phyloP scores from a whole-genome alignment of 2,329 filamentous ascomycete species.

The Diaporthe sp. region DNA sequence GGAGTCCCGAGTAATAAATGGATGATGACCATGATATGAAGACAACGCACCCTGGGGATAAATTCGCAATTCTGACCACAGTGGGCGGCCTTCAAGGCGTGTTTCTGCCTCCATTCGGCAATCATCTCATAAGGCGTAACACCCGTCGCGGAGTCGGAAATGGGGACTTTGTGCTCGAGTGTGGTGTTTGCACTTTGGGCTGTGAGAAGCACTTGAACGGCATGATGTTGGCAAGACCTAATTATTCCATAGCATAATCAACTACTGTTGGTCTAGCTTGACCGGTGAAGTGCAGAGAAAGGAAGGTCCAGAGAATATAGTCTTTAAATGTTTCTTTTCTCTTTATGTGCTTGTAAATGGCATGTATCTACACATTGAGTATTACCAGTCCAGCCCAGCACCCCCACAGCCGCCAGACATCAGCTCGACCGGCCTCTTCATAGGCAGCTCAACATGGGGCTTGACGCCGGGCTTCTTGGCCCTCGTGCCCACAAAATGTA shows the following conservation, averaged over 20 bases:
- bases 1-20: not conserved
- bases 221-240: not conserved
- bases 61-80: not conserved
- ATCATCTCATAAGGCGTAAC: not conserved
- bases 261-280: not conserved
- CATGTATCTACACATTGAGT: not conserved
- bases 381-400: conserved; percentile 62
- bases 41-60: not conserved
- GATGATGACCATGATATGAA: not conserved
- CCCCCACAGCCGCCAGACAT: conserved; percentile 60
- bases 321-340: not conserved
- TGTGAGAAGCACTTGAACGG: not conserved
- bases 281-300: not conserved
- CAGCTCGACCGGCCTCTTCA: conserved; percentile 56
- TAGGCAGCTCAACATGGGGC: conserved; percentile 51
- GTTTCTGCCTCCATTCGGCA: not conserved
- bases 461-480: conserved; percentile 59
- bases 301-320: too few relatives aligned
- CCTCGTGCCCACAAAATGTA: conserved; percentile 59
- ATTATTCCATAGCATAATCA: not conserved
- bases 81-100: not conserved
- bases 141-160: not conserved
- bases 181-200: not conserved
- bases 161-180: not conserved
- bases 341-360: too few relatives aligned